Percentiles rank a stretch among this genome's conserved stretches.
Conservation (phyloP, 2,329 filamentous ascomycete species). For the Cladosporium austrohemisphaericum region DNA sequence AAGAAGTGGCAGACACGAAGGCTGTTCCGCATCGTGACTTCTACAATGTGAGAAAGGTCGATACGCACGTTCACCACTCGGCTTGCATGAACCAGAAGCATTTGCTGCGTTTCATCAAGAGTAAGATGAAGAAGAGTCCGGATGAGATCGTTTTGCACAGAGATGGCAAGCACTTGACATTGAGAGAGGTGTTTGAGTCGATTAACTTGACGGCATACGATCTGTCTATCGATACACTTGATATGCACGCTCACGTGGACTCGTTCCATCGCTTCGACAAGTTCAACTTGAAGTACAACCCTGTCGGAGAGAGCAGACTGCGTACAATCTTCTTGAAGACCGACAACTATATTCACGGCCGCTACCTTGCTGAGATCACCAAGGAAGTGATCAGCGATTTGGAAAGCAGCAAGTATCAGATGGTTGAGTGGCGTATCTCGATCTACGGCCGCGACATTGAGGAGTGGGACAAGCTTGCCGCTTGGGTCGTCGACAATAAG, state of each 20-base stretch:
- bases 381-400: conserved; percentile 96
- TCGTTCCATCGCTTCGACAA: conserved; percentile 99
- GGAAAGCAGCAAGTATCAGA: conserved; percentile 98
- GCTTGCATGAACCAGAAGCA: conserved; percentile 99
- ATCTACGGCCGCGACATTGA: conserved; percentile 89
- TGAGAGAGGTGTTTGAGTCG: conserved; percentile 92
- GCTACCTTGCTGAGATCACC: conserved; percentile 94
- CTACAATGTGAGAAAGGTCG: conserved; percentile 97
- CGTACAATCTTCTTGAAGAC: conserved; percentile 99
- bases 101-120: conserved; percentile 96
- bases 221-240: conserved; percentile 93
- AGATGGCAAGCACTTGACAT: conserved; percentile 85
- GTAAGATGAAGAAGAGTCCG: conserved; percentile 98
- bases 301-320: conserved; percentile 88
- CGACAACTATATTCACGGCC: conserved; percentile 93
- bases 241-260: conserved; percentile 99
- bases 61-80: conserved; percentile 98
- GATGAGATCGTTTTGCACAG: conserved; percentile 90
- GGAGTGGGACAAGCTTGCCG: conserved; percentile 96
- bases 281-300: conserved; percentile 99
- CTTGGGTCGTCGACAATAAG: conserved; percentile 97
- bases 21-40: conserved; percentile 97
- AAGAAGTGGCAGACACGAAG: conserved; percentile 97
- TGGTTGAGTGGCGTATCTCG: conserved; percentile 98
- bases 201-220: conserved; percentile 98